Conservation (phyloP, 2,329 filamentous ascomycete genomes). For the Plenodomus biglobosus region DNA sequence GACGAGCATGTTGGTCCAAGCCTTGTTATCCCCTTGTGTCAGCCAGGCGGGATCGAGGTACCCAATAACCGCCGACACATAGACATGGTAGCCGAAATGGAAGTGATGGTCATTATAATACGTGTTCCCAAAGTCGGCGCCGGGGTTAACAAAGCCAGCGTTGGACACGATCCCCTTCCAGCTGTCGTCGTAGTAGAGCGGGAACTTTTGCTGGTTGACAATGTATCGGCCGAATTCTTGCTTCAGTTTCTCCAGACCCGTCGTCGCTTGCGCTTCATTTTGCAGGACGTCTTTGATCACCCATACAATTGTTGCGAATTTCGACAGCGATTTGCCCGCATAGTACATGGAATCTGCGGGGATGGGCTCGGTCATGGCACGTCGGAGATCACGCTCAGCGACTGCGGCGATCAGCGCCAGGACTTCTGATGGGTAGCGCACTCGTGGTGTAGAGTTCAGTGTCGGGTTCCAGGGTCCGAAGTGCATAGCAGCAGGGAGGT, state of each 20-base stretch:
- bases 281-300: slow-evolving; percentile 58
- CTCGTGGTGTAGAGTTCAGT: slow-evolving; percentile 36
- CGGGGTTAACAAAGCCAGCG: slow-evolving; percentile 71
- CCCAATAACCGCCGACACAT: slow-evolving; percentile 80
- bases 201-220: slow-evolving; percentile 48
- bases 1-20: slow-evolving; percentile 80
- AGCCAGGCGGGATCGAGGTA: slow-evolving; percentile 78
- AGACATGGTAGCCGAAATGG: slow-evolving; percentile 81
- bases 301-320: slow-evolving; percentile 50
- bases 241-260: slow-evolving; percentile 54
- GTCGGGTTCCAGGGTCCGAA: slow-evolving; percentile 75
- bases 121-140: slow-evolving; percentile 81
- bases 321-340: slow-evolving; percentile 64
- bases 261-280: slow-evolving; percentile 53
- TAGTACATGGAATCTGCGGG: slow-evolving; percentile 89
- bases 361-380: slow-evolving; percentile 72
- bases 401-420: slow-evolving; percentile 62
- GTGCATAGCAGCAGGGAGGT: slow-evolving; percentile 71
- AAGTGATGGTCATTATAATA: slow-evolving; percentile 73
- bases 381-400: slow-evolving; percentile 71
- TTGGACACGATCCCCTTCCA: slow-evolving; percentile 85
- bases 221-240: slow-evolving; percentile 52
- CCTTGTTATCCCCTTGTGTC: slow-evolving; percentile 61
- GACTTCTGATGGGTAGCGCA: slow-evolving; percentile 50
- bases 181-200: slow-evolving; percentile 57